Conservation (phyloP, 2,329 filamentous ascomycete genomes). For the Colletotrichum karsti region DNA sequence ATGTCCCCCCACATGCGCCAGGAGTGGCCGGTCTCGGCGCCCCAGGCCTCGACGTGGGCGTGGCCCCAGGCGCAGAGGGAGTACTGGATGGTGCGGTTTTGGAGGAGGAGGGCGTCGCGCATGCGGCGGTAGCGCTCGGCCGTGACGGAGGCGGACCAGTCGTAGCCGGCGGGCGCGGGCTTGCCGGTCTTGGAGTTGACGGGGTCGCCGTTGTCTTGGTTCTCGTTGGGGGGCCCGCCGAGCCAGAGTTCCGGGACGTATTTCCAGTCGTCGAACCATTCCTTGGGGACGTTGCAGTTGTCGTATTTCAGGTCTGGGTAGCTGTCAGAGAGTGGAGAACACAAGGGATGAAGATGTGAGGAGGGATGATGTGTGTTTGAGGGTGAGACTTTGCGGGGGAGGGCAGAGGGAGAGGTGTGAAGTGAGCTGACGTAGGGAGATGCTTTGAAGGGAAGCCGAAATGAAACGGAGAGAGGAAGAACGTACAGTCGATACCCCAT, state of each 20-base stretch:
- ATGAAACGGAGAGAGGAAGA: neutral
- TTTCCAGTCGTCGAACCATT: slow-evolving; percentile 45
- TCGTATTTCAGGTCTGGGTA: slow-evolving; percentile 62
- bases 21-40: slow-evolving; percentile 54
- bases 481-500: slow-evolving; percentile 66
- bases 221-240: slow-evolving; percentile 40
- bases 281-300: slow-evolving; percentile 55
- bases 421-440: neutral
- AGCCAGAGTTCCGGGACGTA: slow-evolving; percentile 35
- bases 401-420: neutral
- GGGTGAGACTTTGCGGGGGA: neutral
- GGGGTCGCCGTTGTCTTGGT: slow-evolving; percentile 32
- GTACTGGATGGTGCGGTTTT: slow-evolving; percentile 56
- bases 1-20: slow-evolving; percentile 57
- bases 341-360: neutral
- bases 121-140: slow-evolving; percentile 56
- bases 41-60: slow-evolving; percentile 59
- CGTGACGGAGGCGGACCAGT: slow-evolving; percentile 57
- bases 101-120: slow-evolving; percentile 57
- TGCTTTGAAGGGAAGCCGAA: neutral
- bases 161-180: slow-evolving; percentile 55
- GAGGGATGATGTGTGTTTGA: neutral
- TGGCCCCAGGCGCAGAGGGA: slow-evolving; percentile 63
- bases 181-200: slow-evolving; percentile 39
- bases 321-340: neutral